Percentiles rank a stretch among this genome's conserved stretches.
Conservation (phyloP, 2,329 filamentous ascomycete species). For the Sporothrix brunneoviolacea region DNA sequence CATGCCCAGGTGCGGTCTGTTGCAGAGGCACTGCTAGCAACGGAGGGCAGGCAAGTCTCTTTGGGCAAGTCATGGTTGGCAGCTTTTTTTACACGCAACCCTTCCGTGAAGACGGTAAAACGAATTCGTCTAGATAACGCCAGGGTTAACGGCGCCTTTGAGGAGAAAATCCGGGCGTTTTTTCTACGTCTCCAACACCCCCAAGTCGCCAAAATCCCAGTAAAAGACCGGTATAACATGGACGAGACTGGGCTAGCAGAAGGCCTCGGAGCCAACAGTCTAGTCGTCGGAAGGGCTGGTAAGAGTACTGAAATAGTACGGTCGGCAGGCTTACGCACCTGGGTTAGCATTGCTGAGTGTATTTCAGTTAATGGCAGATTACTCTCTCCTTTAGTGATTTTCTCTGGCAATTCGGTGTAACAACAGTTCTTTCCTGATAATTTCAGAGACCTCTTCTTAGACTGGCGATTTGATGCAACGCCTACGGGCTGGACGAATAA, state of each 20-base stretch:
- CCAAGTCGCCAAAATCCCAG: not conserved
- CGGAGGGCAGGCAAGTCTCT: not conserved
- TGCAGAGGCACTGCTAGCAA: not conserved
- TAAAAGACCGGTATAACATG: not conserved
- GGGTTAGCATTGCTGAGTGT: not conserved
- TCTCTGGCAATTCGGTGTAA: not conserved
- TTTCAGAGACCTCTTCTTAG: not conserved
- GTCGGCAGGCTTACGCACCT: not conserved
- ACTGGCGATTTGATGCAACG: not conserved
- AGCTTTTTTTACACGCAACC: not conserved
- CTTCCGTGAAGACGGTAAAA: not conserved
- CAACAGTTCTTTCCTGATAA: not conserved
- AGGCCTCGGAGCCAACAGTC: not conserved
- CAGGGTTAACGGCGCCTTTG: not conserved
- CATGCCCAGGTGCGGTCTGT: not conserved
- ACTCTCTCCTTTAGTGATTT: not conserved
- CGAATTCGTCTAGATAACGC: not conserved
- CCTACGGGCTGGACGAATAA: not conserved
- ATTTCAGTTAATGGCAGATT: not conserved
- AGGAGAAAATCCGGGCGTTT: not conserved
- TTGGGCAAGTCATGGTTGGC: not conserved
- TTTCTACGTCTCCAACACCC: not conserved
- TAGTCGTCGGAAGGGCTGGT: not conserved
- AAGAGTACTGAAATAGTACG: not conserved
- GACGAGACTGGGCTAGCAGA: not conserved